These are phyloP conservation scores for barley (Hordeum vulgare) DNA, from an alignment of 176 grass and related monocot genomes.

Conservation along the genomic window MorexV3_pseudomolecules_assembly NC_058524.1:172115076-172115575, in stretches of 20 bases:
- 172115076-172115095: background rate
- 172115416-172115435: background rate
- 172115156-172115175: background rate
- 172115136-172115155: background rate
- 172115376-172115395: background rate
- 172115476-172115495: background rate
- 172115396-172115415: background rate
- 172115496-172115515: background rate
- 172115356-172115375: background rate
- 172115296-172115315: background rate
- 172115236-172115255: background rate
- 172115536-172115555: background rate
- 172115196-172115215: background rate
- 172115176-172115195: background rate
- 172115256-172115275: background rate
- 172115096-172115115: background rate
- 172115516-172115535: too few relatives aligned
- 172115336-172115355: background rate
- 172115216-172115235: conserved; percentile 1
- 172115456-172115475: background rate
- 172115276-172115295: background rate
- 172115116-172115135: background rate
- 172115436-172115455: background rate
- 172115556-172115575: background rate
- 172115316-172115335: conserved; percentile 7